Conservation (phyloP, 2,329 filamentous ascomycete genomes). For the Aureobasidium sp. region DNA sequence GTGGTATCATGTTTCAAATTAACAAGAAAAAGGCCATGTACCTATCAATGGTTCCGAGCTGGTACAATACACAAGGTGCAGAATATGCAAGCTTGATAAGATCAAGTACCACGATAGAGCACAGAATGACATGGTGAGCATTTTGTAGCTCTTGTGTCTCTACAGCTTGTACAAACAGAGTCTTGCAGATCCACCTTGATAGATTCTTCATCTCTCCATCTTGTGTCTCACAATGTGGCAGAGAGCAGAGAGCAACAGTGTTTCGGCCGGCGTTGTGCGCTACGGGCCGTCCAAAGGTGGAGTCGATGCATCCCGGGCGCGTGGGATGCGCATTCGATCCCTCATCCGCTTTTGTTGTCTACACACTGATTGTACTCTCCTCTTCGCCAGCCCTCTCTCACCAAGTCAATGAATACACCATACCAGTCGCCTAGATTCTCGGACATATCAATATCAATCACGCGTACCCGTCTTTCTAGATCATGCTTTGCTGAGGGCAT, state of each 20-base stretch:
- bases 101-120: not conserved
- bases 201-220: not conserved
- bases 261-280: not conserved
- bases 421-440: not conserved
- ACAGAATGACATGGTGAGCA: not conserved
- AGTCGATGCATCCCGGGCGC: constrained; percentile 8
- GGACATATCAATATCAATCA: not conserved
- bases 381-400: not conserved
- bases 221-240: not conserved
- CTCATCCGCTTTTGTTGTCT: constrained; percentile 7
- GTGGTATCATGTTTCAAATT: not conserved
- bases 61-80: not conserved
- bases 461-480: not conserved
- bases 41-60: not conserved
- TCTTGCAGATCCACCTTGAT: not conserved
- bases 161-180: not conserved
- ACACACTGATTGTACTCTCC: not conserved
- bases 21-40: not conserved
- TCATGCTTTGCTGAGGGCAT: constrained; percentile 9
- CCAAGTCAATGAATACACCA: constrained; percentile 1
- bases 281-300: constrained; percentile 4
- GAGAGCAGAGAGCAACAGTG: not conserved
- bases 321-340: constrained; percentile 1
- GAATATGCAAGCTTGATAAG: not conserved
- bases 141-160: no score